Percentiles rank a stretch among this genome's conserved stretches.
Evolutionary conservation across 805 yeast genomes (phyloP).

Genomic region (Barnettozyma pratensis): DNA sequence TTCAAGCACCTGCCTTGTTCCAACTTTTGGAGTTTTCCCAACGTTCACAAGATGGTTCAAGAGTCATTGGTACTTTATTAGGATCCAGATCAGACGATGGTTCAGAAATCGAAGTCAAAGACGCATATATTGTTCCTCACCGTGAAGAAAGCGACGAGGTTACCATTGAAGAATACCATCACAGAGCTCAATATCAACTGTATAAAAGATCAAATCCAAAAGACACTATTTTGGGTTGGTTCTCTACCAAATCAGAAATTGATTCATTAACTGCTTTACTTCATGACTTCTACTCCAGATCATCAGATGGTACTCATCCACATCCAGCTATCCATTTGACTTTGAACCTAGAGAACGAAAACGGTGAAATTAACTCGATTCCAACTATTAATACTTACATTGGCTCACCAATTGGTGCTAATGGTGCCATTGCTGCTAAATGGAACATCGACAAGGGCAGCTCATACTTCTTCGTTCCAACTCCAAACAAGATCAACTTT

Average conservation of each 20-base stretch:
- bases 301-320: slow-evolving; percentile 65
- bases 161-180: slow-evolving; percentile 71
- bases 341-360: slow-evolving; percentile 44
- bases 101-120: slow-evolving; percentile 62
- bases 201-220: slow-evolving; percentile 77
- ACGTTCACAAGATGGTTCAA: slow-evolving; percentile 49
- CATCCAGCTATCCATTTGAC: slow-evolving; percentile 77
- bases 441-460: slow-evolving; percentile 36
- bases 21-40: slow-evolving; percentile 69
- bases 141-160: slow-evolving; percentile 70
- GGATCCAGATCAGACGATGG: slow-evolving; percentile 86
- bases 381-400: slow-evolving; percentile 66
- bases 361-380: slow-evolving; percentile 37
- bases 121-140: slow-evolving; percentile 79
- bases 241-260: slow-evolving; percentile 53
- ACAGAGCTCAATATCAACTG: slow-evolving; percentile 62
- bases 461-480: slow-evolving; percentile 64
- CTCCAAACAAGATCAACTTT: slow-evolving; percentile 60
- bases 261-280: slow-evolving; percentile 72
- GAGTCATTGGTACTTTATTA: slow-evolving; percentile 77
- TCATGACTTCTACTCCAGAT: slow-evolving; percentile 74
- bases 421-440: slow-evolving; percentile 31
- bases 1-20: slow-evolving; percentile 68
- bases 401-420: slow-evolving; percentile 68
- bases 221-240: slow-evolving; percentile 82